Evolutionary conservation across 1,284 basidiomycete genomes (phyloP).

Genomic region (Leccinum pallidistipes): DNA sequence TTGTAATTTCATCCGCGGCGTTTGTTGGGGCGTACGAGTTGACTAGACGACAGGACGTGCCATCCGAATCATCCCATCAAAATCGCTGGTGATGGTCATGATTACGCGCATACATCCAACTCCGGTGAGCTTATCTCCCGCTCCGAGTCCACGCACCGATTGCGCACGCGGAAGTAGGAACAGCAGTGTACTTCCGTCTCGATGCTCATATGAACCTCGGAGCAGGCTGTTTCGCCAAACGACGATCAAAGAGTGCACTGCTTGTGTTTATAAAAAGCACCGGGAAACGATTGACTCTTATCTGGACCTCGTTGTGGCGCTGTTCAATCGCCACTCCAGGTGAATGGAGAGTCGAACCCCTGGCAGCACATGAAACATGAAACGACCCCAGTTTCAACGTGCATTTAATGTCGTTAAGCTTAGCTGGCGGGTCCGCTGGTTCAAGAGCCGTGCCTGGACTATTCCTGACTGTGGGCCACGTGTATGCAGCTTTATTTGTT

Average conservation of each 20-base stretch:
- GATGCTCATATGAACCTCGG: not conserved
- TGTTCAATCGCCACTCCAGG: not conserved
- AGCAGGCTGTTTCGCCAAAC: not conserved
- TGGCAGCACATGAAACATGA: not conserved
- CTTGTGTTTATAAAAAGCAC: not conserved
- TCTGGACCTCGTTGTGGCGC: not conserved
- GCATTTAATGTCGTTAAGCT: not conserved
- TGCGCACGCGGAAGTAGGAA: not conserved
- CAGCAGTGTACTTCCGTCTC: not conserved
- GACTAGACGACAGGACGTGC: slow-evolving; percentile 1
- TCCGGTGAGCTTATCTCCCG: not conserved
- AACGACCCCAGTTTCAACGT: not conserved
- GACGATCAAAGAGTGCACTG: not conserved
- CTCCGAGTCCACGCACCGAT: not conserved
- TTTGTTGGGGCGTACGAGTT: not conserved
- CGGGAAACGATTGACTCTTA: not conserved
- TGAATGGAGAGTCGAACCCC: not conserved
- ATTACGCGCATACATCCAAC: not conserved
- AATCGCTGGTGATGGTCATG: not conserved
- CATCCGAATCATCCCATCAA: not conserved
- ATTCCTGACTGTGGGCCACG: too few relatives aligned
- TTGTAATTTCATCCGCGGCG: not conserved
- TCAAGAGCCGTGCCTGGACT: not conserved
- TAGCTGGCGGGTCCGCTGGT: not conserved
- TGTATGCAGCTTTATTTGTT: not conserved